Evolutionary conservation across 306 rosid genomes (phyloP).

Genomic region (Glycyrrhiza uralensis): DNA sequence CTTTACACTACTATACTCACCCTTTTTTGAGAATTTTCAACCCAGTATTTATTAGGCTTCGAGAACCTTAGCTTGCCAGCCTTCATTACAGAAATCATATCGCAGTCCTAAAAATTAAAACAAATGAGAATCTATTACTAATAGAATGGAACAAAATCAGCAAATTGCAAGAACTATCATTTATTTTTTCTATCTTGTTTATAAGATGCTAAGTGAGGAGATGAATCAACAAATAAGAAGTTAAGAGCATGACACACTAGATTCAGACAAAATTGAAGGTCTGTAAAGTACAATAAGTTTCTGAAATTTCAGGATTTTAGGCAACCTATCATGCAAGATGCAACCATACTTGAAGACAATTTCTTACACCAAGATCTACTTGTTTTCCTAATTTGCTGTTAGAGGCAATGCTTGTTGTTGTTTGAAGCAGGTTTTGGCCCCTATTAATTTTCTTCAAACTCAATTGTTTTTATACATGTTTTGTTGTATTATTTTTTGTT

Average conservation of each 20-base stretch:
- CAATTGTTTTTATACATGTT: neutral
- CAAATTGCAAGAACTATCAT: neutral
- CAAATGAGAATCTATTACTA: neutral
- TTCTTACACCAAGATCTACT: neutral
- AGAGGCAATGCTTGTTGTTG: neutral
- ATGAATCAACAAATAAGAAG: neutral
- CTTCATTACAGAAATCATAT: conserved; percentile 66
- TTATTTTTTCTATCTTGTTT: conserved; percentile 7
- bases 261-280: neutral
- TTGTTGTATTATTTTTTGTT: neutral
- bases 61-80: conserved; percentile 78
- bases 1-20: conserved; percentile 41
- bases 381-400: neutral
- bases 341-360: neutral
- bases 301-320: neutral
- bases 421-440: neutral
- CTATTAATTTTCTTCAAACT: neutral
- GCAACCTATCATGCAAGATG: neutral
- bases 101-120: conserved; percentile 54
- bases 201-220: neutral
- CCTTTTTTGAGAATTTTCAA: conserved; percentile 86
- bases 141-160: neutral
- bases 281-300: neutral
- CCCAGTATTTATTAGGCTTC: conserved; percentile 90
- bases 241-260: neutral